Evolutionary conservation across 768 basidiomycete genomes (phyloP).

Genomic region (Russula emetica): DNA sequence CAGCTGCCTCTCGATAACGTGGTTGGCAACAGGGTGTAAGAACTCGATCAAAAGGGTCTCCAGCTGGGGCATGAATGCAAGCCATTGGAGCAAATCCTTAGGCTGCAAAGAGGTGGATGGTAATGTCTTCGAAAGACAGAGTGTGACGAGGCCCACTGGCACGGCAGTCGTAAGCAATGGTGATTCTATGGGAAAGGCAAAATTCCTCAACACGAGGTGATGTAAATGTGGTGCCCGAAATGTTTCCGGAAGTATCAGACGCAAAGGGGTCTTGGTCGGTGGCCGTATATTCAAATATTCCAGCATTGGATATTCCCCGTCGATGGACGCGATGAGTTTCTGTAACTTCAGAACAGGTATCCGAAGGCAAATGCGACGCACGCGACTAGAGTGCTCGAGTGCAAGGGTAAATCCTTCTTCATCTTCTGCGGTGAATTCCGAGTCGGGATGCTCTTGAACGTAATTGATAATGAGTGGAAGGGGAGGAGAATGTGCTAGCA

Average conservation of each 20-base stretch:
- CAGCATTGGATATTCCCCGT: background rate
- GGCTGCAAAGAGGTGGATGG: background rate
- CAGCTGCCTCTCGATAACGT: background rate
- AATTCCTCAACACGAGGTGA: background rate
- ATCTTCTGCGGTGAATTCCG: too few relatives aligned
- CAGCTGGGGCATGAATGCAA: conserved; percentile 2
- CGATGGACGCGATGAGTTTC: background rate
- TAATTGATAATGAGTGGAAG: background rate
- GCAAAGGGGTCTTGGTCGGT: background rate
- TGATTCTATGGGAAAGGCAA: background rate
- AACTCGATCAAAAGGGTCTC: background rate
- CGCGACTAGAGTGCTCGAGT: background rate
- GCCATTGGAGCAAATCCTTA: background rate
- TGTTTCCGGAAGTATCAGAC: background rate
- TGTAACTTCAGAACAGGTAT: too few relatives aligned
- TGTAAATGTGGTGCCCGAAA: background rate
- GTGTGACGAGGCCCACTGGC: background rate
- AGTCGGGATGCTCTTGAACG: too few relatives aligned
- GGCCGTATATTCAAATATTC: background rate
- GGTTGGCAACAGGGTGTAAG: background rate
- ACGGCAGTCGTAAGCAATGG: background rate
- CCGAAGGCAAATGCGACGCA: background rate
- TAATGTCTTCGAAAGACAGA: background rate
- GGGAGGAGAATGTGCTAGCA: background rate
- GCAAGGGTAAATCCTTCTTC: background rate